Base-by-base conservation (phyloP, 805 yeast genomes). In the Scheffersomyces amazonensis region DNA sequence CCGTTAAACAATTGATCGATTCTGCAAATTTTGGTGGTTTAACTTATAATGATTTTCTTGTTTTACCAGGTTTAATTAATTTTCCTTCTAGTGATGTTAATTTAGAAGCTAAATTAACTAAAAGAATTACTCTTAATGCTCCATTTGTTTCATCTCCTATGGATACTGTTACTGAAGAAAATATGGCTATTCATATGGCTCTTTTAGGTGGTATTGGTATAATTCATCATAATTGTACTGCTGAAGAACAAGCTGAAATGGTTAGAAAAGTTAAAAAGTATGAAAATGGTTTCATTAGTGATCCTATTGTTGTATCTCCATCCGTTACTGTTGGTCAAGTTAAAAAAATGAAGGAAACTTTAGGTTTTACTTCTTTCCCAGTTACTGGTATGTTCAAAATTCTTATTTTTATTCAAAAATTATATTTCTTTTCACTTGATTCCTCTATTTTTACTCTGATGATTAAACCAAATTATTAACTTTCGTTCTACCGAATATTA, bases 181-280 rank as follows among this genome's bases (percentile, higher is more conserved):
- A 83, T 44, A 93, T 93, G 99, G 99, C 99, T 49, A 91, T 93
- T 54, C 82, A 89, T 71, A 90, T 93, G 97, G 97, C 99, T 52
- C 79, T 93, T 51, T 78, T 90, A 55, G 99, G 99, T 66, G 99
- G 99, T 70, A 88, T 93, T 65, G 99, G 99, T 80, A 87, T 93
- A 60, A 82, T 93, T 56, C 99, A 93, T 69, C 97, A 93, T 76
- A 93, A 93, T 78, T 90, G 96, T 73, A 64, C 96, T 42, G 77
- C 95, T 42, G 98, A 91, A 40, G 98, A 89, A 65, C 99, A 93
- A 73, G 99, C 99, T 43, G 96, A 81, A 52, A 93, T 93, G 98
- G 99, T 93, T 46, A 85, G 78, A 66, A 87, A 86, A 71, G 99
- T 93, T 53, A 93, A 93, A 80, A 89, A 86, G 68, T 93, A 73